phyloP scores from a whole-genome alignment of 208 protist genomes.

The Leishmania arabica region DNA sequence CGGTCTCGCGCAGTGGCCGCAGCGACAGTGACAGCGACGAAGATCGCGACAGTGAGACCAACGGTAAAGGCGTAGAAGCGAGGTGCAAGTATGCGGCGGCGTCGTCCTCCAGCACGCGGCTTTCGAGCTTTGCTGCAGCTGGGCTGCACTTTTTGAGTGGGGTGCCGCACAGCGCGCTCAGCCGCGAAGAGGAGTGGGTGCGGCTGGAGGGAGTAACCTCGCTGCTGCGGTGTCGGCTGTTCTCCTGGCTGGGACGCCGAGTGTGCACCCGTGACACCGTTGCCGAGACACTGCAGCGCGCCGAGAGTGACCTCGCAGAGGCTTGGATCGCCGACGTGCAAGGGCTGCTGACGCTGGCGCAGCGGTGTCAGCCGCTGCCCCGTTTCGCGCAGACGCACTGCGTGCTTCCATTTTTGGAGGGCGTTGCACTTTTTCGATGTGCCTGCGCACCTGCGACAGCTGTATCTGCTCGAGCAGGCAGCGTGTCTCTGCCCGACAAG shows the following conservation, averaged over 20 bases:
- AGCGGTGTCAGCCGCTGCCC: constrained; percentile 57
- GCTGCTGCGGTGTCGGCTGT: constrained; percentile 54
- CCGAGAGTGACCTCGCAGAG: constrained; percentile 14
- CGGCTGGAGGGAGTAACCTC: constrained; percentile 65
- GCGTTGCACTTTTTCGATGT: constrained; percentile 39
- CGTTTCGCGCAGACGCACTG: constrained; percentile 44
- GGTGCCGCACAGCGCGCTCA: constrained; percentile 42
- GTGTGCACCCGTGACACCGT: constrained; percentile 29
- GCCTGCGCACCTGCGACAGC: neutral
- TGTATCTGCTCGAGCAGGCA: neutral
- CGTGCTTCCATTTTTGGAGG: constrained; percentile 65
- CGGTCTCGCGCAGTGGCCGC: neutral
- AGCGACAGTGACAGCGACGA: constrained; percentile 17
- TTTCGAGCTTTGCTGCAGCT: constrained; percentile 52
- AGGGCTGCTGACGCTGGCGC: constrained; percentile 23
- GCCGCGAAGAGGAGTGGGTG: constrained; percentile 39
- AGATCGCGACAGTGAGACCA: constrained; percentile 15
- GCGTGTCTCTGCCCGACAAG: no score
- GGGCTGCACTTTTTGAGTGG: constrained; percentile 65
- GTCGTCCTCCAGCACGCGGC: neutral
- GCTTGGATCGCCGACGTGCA: constrained; percentile 46
- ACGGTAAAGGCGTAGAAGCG: neutral
- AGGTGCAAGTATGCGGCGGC: neutral
- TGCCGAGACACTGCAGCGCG: constrained; percentile 9
- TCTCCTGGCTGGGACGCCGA: constrained; percentile 32